Evolutionary conservation across 108 stramenopile genomes (phyloP).

Genomic region (Skeletonema grethae): DNA sequence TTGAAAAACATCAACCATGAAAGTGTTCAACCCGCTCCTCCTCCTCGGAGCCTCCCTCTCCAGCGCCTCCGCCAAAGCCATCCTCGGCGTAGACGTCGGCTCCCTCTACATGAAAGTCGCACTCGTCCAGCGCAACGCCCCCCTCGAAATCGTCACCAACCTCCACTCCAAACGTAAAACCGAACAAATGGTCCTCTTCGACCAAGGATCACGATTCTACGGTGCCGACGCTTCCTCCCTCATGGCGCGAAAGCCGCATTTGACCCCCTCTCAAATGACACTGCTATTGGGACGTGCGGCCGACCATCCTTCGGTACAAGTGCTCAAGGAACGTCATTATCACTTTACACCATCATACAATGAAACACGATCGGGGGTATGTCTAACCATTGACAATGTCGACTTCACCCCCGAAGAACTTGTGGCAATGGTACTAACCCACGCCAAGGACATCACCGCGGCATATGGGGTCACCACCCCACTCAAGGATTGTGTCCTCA

Average conservation of each 20-base stretch:
- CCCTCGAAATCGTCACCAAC: slow-evolving; percentile 99
- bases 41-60: slow-evolving; percentile 44
- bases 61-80: slow-evolving; percentile 75
- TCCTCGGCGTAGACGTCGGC: slow-evolving; percentile 98
- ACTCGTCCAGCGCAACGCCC: slow-evolving; percentile 94
- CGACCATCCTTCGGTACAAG: slow-evolving; percentile 79
- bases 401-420: slow-evolving; percentile 96
- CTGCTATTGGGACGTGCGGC: slow-evolving; percentile 86
- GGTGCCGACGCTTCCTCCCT: slow-evolving; percentile 91
- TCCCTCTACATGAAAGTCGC: slow-evolving; percentile 99
- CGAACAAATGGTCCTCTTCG: slow-evolving; percentile 96
- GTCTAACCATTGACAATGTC: slow-evolving; percentile 64
- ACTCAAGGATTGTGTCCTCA: slow-evolving; percentile 91
- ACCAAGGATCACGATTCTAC: slow-evolving; percentile 92
- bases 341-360: slow-evolving; percentile 78
- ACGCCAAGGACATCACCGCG: slow-evolving; percentile 91
- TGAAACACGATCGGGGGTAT: slow-evolving; percentile 77
- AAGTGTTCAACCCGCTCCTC: slow-evolving; percentile 4
- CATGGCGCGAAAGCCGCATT: slow-evolving; percentile 91
- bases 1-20: not conserved
- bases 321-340: slow-evolving; percentile 76
- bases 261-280: slow-evolving; percentile 78
- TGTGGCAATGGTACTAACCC: slow-evolving; percentile 94
- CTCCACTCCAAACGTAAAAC: slow-evolving; percentile 98
- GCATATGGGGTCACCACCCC: slow-evolving; percentile 79